Evolutionary conservation across 2,329 filamentous ascomycete species (phyloP).

Genomic region (Colletotrichum cordylinicola): DNA sequence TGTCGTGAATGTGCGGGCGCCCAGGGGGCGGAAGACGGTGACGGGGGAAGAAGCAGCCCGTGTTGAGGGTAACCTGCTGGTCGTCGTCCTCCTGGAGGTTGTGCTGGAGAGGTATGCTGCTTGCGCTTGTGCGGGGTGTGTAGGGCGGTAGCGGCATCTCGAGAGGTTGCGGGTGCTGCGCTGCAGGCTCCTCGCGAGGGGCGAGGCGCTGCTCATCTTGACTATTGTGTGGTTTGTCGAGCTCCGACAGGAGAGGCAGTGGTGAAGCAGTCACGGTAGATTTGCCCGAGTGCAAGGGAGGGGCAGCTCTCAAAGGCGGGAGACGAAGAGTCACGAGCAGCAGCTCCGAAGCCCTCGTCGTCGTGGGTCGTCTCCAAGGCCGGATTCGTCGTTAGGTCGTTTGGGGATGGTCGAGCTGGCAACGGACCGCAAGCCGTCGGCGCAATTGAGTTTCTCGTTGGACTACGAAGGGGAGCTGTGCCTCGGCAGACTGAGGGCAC

Average conservation of each 20-base stretch:
- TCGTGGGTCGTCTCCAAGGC: not conserved
- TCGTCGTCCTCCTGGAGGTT: not conserved
- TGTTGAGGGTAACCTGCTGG: not conserved
- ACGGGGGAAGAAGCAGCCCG: not conserved
- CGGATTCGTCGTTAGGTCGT: not conserved
- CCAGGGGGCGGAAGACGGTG: conserved; percentile 1
- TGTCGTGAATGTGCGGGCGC: conserved; percentile 21
- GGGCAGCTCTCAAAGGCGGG: not conserved
- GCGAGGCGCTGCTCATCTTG: conserved; percentile 26
- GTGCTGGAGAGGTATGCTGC: not conserved
- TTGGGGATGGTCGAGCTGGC: not conserved
- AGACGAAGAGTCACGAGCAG: not conserved
- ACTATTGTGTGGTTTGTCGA: not conserved
- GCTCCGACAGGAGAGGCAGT: not conserved
- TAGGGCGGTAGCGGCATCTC: conserved; percentile 31
- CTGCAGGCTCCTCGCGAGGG: conserved; percentile 44
- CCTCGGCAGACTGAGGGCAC: not conserved
- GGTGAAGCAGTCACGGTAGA: not conserved
- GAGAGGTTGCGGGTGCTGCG: conserved; percentile 38
- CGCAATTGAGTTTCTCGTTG: not conserved
- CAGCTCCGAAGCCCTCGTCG: not conserved
- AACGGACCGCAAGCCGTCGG: not conserved
- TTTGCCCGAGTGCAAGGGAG: not conserved
- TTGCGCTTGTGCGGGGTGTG: conserved; percentile 15
- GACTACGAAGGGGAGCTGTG: not conserved